Base-by-base conservation (phyloP, 2,329 filamentous ascomycete genomes). In the Alternaria ventricosa region DNA sequence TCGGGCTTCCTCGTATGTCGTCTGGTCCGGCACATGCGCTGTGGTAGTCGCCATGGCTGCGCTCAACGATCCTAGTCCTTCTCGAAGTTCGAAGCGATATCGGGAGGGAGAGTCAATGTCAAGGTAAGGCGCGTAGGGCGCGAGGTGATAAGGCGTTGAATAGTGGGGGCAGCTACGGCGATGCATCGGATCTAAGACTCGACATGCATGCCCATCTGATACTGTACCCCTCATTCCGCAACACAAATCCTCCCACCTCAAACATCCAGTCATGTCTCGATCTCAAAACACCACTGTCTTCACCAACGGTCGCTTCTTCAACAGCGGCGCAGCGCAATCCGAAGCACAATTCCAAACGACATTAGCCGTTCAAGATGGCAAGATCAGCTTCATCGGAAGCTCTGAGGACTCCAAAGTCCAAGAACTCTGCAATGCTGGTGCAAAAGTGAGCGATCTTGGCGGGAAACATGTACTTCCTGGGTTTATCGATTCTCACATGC, bases 401-500 rank as follows among this genome's bases (percentile, higher is more conserved):
- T 45, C 64, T 0, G 46, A 71, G 22, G 57, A 70, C 6, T 49
- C 66, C 8, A 70, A 77, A 3, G 60, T 80, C 18, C 70, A 81
- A 53, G 66, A 68, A 1, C 75, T 75, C 22, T 67, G 50, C 18
- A 51, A 71, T 18, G 59, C 75, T 13, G 65, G 61, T 56, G 61
- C 56, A 30, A 71, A 12, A 44, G 74, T 58, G 15, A 70, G 70
- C 10, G 80, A 85, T 62, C 70, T 85, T 5, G 51, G 78, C 3
- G 70, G 76, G 15, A 74, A 72, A 11, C 72, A 82, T 36, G 79
- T 88, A 7, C 75, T 88, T 2, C 86, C 87, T 0, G 84, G 85
- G 6, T 88, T 88, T 71, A 82, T 88, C 54, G 87, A 88, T 67
- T 86, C 85, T 0, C 87, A 88, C 70, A 85, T 87, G 79, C 87